Evolutionary conservation across 306 rosid species (phyloP), one percentile per base, ranked within the genome.

Genomic region (Spatholobus suberectus): DNA sequence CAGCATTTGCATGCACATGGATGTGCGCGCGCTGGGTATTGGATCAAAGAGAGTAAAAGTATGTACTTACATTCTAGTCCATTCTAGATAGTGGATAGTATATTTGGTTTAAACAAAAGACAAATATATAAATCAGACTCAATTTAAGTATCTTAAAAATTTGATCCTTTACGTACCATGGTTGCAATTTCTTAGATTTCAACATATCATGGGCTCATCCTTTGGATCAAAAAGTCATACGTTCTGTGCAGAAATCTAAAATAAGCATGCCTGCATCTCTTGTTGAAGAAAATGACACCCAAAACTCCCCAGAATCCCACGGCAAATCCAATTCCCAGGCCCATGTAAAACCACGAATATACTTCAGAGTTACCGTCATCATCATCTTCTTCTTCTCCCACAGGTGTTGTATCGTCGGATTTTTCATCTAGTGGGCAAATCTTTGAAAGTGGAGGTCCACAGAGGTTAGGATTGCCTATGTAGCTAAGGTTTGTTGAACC

Each of bases 381-480:
- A n/a, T n/a, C n/a, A 4, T 44, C 57, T 2, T 54, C 44, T 26
- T 37, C 46, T 37, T 14, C 47, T 18, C 13, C 1, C 6, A 15
- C 4, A 0, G 3, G n/a, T 0, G 14, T 7, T 59, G n/a, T 11
- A 11, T 14, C 2, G 8, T 27, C 7, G 0, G 62, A 1, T 1
- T 49, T 51, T 37, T 47, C 70, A 38, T 61, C 47, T 70, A n/a
- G 40, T 5, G 62, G n/a, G 18, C 83, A 77, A 0, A 10, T 23
- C 3, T 34, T 55, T 21, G 68, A n/a, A 11, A 86, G 81, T 17
- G 81, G 86, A 35, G 77, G 54, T 9, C 89, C 89, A 65, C 81
- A 81, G 0, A 86, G 77, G 6, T 49, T 8, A 14, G 1, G 15
- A 41, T 86, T 86, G 8, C 55, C 62, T 0, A 29, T 14, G 8